These are phyloP conservation scores for Golubevia sp. DNA, from an alignment of 1,284 basidiomycete species.

Conservation along the genomic window DNA sequence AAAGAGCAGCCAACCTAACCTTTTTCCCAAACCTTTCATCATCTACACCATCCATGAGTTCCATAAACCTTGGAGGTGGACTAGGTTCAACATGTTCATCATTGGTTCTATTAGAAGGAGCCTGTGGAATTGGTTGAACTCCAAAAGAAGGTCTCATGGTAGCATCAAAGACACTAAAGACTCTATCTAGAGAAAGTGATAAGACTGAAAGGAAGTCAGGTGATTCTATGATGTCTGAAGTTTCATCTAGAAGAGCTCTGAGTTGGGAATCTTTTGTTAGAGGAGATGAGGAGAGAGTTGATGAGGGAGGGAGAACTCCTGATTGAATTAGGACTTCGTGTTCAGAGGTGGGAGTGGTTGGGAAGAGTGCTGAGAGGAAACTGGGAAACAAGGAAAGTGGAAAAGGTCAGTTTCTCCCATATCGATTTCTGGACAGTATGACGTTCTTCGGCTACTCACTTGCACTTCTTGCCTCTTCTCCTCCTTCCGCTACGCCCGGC, in stretches of 20 bases:
- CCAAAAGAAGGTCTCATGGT: conserved; percentile 65
- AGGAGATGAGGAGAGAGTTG: conserved; percentile 1
- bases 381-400: conserved; percentile 68
- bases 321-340: conserved; percentile 42
- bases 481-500: not conserved
- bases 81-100: conserved; percentile 66
- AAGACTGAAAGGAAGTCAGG: conserved; percentile 74
- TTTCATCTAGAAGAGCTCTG: conserved; percentile 72
- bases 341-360: conserved; percentile 34
- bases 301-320: conserved; percentile 32
- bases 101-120: conserved; percentile 8
- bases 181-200: conserved; percentile 71
- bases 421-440: conserved; percentile 65
- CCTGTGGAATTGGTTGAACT: conserved; percentile 11
- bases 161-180: conserved; percentile 68
- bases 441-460: conserved; percentile 1
- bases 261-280: conserved; percentile 67
- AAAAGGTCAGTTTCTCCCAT: conserved; percentile 66
- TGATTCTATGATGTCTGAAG: conserved; percentile 70
- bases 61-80: conserved; percentile 5
- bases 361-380: conserved; percentile 59
- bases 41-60: conserved; percentile 43
- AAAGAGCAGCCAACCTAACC: conserved; percentile 73
- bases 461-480: not conserved
- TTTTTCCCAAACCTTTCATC: conserved; percentile 64